Conservation (phyloP, 2,329 filamentous ascomycete species). For the Calonectria honghensis region DNA sequence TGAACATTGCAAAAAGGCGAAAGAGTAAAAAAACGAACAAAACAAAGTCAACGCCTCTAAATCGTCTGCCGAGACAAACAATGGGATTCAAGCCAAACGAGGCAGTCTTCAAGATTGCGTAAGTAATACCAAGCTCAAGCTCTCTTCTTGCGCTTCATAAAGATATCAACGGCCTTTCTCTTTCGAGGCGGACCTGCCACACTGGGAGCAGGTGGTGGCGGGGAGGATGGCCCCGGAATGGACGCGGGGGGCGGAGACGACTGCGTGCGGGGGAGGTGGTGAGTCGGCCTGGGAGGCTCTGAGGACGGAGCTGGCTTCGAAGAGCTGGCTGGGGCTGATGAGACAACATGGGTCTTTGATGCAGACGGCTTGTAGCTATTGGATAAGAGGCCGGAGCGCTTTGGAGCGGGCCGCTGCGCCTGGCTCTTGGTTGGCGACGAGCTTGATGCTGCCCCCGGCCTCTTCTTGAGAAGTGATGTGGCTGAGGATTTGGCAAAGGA, state of each 20-base stretch:
- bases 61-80: constrained; percentile 10
- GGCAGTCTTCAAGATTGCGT: background rate
- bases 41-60: constrained; percentile 27
- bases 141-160: constrained; percentile 68
- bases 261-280: constrained; percentile 45
- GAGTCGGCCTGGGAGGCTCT: constrained; percentile 39
- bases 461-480: constrained; percentile 51
- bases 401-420: constrained; percentile 36
- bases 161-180: constrained; percentile 69
- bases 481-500: constrained; percentile 36
- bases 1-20: background rate
- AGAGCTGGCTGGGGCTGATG: constrained; percentile 36
- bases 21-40: background rate
- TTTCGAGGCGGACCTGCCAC: constrained; percentile 58
- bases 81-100: constrained; percentile 10
- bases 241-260: constrained; percentile 48
- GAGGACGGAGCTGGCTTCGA: constrained; percentile 34
- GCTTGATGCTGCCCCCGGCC: constrained; percentile 34
- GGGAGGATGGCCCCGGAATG: constrained; percentile 49
- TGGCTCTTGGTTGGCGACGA: constrained; percentile 28
- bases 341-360: constrained; percentile 44
- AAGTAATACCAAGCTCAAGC: constrained; percentile 34
- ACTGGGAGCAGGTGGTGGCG: constrained; percentile 38
- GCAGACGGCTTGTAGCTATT: constrained; percentile 51
- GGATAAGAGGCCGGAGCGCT: constrained; percentile 53